Base-by-base conservation (phyloP, 495 filamentous ascomycete species). In the Chaetomium cochliodes region DNA sequence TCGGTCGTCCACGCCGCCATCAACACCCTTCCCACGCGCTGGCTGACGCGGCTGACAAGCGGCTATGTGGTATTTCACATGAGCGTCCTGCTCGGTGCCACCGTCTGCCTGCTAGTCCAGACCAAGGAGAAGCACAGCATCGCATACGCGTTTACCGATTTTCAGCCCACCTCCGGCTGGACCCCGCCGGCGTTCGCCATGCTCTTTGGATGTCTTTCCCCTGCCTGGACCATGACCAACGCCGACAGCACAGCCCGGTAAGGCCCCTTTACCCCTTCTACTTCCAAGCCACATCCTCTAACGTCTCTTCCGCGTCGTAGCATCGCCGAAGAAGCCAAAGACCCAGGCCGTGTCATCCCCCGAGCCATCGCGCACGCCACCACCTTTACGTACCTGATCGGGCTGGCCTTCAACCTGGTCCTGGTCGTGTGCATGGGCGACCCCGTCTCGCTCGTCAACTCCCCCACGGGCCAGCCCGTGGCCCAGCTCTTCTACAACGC, bases 171-270 rank as follows among this genome's bases (percentile, higher is more conserved):
- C 12, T 87, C 82, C 0, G 87, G 87, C 15, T 90, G 88, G 88
- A 80, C 63, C 0, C 87, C 84, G 8, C 77, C 79, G 25, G 88
- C 87, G 7, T 89, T 87, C 69, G 84, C 83, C n/a, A 89, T 87
- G 70, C 70, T 90, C 37, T 88, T 90, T 64, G 88, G 88, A 23
- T 89, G 88, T 70, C 74, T 90, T 25, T 85, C 84, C 11, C 87
- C 88, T 28, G 84, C 85, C 0, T 90, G 88, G 86, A 87, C 85
- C 49, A 86, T 87, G 74, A 73, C 71, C n/a, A 65, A 66, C 28
- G 71, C 71, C 13, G 73, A 75, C 46, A 72, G 73, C 50, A 70
- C 71, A 13, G 73, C 71, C 22, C 69, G 73, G 72, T 73, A 65
- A 62, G 67, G n/a, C 25, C 1, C 18, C n/a, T 18, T 47, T 5